Evolutionary conservation across 345 rosid genomes (phyloP).

Genomic region (Adansonia digitata): DNA sequence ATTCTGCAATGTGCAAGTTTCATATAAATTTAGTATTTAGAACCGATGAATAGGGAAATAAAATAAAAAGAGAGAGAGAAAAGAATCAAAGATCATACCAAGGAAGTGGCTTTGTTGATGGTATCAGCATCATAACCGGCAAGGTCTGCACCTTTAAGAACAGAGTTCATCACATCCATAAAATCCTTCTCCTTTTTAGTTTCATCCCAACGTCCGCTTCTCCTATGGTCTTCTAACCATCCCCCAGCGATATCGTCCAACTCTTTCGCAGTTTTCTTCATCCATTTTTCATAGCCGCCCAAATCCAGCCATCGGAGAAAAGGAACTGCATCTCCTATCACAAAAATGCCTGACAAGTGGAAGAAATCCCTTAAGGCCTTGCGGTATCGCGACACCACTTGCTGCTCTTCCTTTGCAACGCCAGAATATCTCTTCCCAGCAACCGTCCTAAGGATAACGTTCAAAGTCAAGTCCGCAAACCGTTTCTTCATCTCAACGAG

Average conservation of each 20-base stretch:
- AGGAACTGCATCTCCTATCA: slow-evolving; percentile 26
- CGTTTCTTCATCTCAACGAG: slow-evolving; percentile 30
- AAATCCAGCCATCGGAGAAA: slow-evolving; percentile 33
- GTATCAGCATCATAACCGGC: slow-evolving; percentile 26
- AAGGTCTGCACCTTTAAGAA: slow-evolving; percentile 17
- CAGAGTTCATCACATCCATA: slow-evolving; percentile 29
- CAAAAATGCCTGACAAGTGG: slow-evolving; percentile 17
- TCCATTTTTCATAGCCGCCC: slow-evolving; percentile 34
- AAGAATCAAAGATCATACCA: slow-evolving; percentile 8
- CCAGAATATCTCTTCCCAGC: slow-evolving; percentile 33
- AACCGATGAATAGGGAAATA: background rate
- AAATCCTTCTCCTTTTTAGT: slow-evolving; percentile 17
- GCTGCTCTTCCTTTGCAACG: slow-evolving; percentile 9
- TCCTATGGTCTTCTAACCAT: slow-evolving; percentile 27
- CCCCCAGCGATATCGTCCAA: slow-evolving; percentile 16
- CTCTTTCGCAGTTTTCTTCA: slow-evolving; percentile 29
- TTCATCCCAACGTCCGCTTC: background rate
- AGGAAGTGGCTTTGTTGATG: slow-evolving; percentile 28
- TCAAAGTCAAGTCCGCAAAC: slow-evolving; percentile 28
- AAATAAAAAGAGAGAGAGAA: background rate
- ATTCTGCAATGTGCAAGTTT: slow-evolving; percentile 2
- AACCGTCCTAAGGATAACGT: slow-evolving; percentile 31
- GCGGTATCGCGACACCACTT: slow-evolving; percentile 14
- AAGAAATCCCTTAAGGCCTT: slow-evolving; percentile 20
- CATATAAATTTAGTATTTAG: too few species aligned